Conservation (phyloP, 2,329 filamentous ascomycete species). For the Coniosporium tulheliwenetii region DNA sequence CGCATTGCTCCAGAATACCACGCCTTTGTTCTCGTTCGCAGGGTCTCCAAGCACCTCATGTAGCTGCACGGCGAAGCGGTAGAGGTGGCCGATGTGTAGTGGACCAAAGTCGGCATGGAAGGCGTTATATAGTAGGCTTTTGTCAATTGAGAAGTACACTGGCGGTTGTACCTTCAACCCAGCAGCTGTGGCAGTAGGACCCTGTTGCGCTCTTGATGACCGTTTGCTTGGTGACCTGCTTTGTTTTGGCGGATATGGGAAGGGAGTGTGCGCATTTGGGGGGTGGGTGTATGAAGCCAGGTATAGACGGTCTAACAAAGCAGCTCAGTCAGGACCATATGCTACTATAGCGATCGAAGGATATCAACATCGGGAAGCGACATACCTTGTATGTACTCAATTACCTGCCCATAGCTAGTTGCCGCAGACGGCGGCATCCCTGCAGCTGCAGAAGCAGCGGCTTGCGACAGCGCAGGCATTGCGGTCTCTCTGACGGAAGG, state of each 20-base stretch:
- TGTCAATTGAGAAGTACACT: slow-evolving; percentile 92
- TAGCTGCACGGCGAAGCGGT: slow-evolving; percentile 88
- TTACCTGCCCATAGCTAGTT: slow-evolving; percentile 66
- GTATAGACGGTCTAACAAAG: slow-evolving; percentile 66
- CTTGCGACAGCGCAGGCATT: slow-evolving; percentile 12
- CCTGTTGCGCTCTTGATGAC: slow-evolving; percentile 48
- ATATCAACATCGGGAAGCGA: slow-evolving; percentile 11
- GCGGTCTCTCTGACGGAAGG: slow-evolving; percentile 1
- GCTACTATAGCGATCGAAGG: slow-evolving; percentile 10
- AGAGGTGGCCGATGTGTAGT: slow-evolving; percentile 91
- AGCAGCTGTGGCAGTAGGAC: slow-evolving; percentile 32
- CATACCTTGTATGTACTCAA: slow-evolving; percentile 90
- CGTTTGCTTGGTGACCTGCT: slow-evolving; percentile 60
- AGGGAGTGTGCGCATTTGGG: slow-evolving; percentile 67
- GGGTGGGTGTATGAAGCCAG: slow-evolving; percentile 79
- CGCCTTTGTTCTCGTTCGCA: slow-evolving; percentile 74
- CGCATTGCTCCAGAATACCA: slow-evolving; percentile 91
- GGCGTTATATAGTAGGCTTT: slow-evolving; percentile 86
- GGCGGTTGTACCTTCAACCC: slow-evolving; percentile 46
- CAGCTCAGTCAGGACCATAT: slow-evolving; percentile 1
- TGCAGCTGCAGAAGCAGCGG: slow-evolving; percentile 8
- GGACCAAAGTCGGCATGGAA: slow-evolving; percentile 98
- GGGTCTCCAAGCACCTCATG: slow-evolving; percentile 89
- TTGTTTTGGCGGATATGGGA: slow-evolving; percentile 57
- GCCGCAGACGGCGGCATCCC: slow-evolving; percentile 12